These are phyloP conservation scores for Arabidopsis suecica DNA, from an alignment of 345 rosid species.

Conservation along the genomic window DNA sequence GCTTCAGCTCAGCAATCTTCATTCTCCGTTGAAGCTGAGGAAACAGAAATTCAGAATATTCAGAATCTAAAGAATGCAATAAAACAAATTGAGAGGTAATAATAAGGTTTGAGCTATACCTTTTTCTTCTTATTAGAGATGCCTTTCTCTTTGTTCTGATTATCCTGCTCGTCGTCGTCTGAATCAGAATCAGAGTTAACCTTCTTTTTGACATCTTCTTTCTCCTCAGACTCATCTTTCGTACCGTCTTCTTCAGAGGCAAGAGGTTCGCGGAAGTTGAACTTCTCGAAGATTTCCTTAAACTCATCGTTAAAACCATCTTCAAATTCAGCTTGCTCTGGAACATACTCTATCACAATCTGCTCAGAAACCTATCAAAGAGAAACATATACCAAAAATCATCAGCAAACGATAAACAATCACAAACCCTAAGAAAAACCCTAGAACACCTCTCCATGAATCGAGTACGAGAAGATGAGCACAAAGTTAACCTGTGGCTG, in stretches of 20 bases:
- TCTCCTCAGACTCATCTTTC: conserved; percentile 68
- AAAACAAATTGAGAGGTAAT: too few species aligned
- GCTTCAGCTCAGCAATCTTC: conserved; percentile 95
- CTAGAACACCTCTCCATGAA: conserved; percentile 31
- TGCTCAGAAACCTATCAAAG: conserved; percentile 61
- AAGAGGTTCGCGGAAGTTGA: conserved; percentile 62
- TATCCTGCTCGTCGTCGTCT: conserved; percentile 77
- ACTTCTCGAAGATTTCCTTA: conserved; percentile 80
- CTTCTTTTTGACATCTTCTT: conserved; percentile 66
- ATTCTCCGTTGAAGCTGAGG: conserved; percentile 86
- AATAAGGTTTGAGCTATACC: conserved; percentile 43
- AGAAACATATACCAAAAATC: not conserved
- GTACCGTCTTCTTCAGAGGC: conserved; percentile 68
- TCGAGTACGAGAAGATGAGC: not conserved
- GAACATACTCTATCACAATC: conserved; percentile 85
- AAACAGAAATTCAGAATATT: conserved; percentile 1
- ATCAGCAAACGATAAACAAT: not conserved
- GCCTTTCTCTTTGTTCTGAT: conserved; percentile 76
- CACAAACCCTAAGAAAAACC: conserved; percentile 40
- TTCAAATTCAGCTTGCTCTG: conserved; percentile 82
- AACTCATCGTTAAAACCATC: conserved; percentile 85
- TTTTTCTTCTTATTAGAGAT: conserved; percentile 84
- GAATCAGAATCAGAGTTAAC: conserved; percentile 82
- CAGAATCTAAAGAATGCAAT: too few species aligned
- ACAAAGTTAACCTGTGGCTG: conserved; percentile 52